Percentiles rank a stretch among this genome's conserved stretches.
phyloP scores from a whole-genome alignment of 2,329 filamentous ascomycete genomes.

The Blumeria hordei region DNA sequence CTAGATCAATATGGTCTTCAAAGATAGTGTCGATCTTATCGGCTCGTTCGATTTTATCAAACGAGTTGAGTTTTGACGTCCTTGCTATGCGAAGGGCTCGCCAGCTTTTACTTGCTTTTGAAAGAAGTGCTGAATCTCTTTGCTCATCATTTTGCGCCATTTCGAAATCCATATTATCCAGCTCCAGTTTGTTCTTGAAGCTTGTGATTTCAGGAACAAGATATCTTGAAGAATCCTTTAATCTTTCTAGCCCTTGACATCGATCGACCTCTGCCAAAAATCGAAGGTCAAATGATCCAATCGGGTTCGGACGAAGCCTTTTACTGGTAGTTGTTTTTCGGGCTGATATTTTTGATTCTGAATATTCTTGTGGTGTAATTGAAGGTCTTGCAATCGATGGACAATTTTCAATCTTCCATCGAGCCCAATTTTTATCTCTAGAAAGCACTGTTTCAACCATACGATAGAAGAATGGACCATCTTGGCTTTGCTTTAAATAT shows the following conservation, averaged over 20 bases:
- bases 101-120: slow-evolving; percentile 79
- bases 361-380: slow-evolving; percentile 43
- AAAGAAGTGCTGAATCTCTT: slow-evolving; percentile 33
- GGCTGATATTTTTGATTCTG: slow-evolving; percentile 41
- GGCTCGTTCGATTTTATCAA: slow-evolving; percentile 73
- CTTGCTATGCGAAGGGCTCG: slow-evolving; percentile 62
- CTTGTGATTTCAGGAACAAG: slow-evolving; percentile 42
- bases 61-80: slow-evolving; percentile 45
- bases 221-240: slow-evolving; percentile 42
- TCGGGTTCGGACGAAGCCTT: slow-evolving; percentile 39
- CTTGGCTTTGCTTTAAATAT: slow-evolving; percentile 57
- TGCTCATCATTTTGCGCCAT: slow-evolving; percentile 42
- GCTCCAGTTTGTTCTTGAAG: slow-evolving; percentile 50
- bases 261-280: slow-evolving; percentile 50
- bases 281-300: slow-evolving; percentile 50
- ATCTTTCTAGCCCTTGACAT: slow-evolving; percentile 36
- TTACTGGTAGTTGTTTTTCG: slow-evolving; percentile 45
- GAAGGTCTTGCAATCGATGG: slow-evolving; percentile 59
- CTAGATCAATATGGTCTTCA: slow-evolving; percentile 20
- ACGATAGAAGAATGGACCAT: slow-evolving; percentile 82
- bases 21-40: slow-evolving; percentile 41
- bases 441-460: slow-evolving; percentile 94
- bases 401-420: slow-evolving; percentile 92
- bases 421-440: slow-evolving; percentile 94
- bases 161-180: slow-evolving; percentile 66